Evolutionary conservation across 1,284 basidiomycete genomes (phyloP).

Genomic region (Flammula alnicola): DNA sequence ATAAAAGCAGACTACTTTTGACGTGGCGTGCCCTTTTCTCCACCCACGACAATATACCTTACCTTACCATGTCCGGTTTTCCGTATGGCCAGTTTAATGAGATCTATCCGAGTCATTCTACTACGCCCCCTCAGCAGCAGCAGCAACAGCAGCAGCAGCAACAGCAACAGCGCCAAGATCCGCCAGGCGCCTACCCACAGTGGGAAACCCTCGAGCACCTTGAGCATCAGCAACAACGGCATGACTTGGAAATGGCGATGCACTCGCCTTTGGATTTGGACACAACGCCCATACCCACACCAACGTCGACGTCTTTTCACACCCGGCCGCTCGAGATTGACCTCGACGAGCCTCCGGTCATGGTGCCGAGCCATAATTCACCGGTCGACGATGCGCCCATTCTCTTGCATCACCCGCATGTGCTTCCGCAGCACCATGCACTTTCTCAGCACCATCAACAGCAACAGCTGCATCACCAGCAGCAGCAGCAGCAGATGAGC

Average conservation of each 20-base stretch:
- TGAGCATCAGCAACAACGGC: slow-evolving; percentile 5
- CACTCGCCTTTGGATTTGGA: background rate
- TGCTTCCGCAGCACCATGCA: no score
- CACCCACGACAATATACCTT: slow-evolving; percentile 9
- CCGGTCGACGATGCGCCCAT: background rate
- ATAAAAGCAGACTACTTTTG: slow-evolving; percentile 20
- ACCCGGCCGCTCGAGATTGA: background rate
- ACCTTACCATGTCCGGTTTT: slow-evolving; percentile 31
- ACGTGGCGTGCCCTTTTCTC: slow-evolving; percentile 14
- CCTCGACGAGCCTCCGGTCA: background rate
- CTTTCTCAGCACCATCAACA: slow-evolving; percentile 6
- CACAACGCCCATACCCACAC: background rate
- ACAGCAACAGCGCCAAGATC: slow-evolving; percentile 15
- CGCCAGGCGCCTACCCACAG: slow-evolving; percentile 29
- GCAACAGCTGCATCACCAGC: slow-evolving; percentile 2
- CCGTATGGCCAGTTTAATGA: slow-evolving; percentile 28
- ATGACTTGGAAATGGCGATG: background rate
- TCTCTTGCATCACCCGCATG: no score
- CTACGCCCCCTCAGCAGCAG: slow-evolving; percentile 11
- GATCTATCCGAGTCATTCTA: slow-evolving; percentile 6
- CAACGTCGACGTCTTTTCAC: background rate
- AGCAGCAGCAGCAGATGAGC: background rate
- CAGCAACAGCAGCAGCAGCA: slow-evolving; percentile 24
- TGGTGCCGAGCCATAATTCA: background rate
- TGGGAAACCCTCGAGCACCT: slow-evolving; percentile 31